Evolutionary conservation across 345 rosid species (phyloP), one percentile per base, ranked within the genome.

Genomic region (Melastoma malabathricum): DNA sequence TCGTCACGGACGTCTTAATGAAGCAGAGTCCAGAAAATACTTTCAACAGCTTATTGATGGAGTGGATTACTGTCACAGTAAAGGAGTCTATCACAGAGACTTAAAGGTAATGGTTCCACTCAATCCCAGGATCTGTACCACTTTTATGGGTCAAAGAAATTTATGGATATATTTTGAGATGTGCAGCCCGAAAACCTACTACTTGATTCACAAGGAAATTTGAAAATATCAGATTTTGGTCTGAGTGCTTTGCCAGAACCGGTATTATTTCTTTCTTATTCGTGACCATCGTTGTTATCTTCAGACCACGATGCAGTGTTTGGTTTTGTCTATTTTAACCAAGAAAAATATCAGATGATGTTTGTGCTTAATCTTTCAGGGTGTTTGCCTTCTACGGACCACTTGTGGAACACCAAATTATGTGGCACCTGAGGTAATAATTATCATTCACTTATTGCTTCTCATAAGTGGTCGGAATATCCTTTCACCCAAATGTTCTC

Each of bases 21-120:
- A 92, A 72, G 74, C 93, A 43, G 96, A 87, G 65, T 74, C 98
- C 59, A 71, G 95, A 74, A 79, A 62, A 63, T 84, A 80, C 64
- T 87, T 87, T 68, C 96, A 92, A 54, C 96, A 87, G 64, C 98
- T 92, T 71, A 82, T 92, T 63, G 98, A 87, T 67, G 96, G 96
- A 20, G 98, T 87, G 68, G 98, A 84, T 68, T 92, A 74, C 69
- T 92, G 93, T 56, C 98, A 84, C 46, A 77, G 85, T 54, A 86
- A 84, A 63, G 96, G 93, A 15, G 96, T 92, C 43, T 92, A 82
- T 68, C 98, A 87, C 57, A 74, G 98, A 79, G 98, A 92, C 68
- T 68, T 87, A 46, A 92, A 92, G 96, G 98, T 86, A 20, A 43
- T 18, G 16, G 44, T 57, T 61, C 31, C 38, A 43, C 54, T 19